phyloP scores from a whole-genome alignment of 2,329 filamentous ascomycete species.

The Aureobasidium namibiae region DNA sequence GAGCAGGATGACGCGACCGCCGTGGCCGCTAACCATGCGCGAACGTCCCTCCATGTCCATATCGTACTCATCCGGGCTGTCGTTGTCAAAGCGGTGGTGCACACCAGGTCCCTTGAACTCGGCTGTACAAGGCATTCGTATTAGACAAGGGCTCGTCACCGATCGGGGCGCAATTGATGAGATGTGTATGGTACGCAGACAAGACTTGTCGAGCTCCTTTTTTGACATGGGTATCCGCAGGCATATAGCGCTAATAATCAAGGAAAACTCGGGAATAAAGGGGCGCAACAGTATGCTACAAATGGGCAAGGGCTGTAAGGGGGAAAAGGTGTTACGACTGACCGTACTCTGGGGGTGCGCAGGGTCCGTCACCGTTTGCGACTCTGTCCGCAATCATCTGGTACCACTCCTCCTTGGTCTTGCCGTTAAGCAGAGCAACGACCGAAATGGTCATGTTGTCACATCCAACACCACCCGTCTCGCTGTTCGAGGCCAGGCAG shows the following conservation, averaged over 20 bases:
- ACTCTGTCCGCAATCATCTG: conserved; percentile 90
- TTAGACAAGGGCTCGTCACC: conserved; percentile 10
- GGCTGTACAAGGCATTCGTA: conserved; percentile 27
- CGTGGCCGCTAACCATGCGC: conserved; percentile 59
- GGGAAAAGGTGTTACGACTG: conserved; percentile 48
- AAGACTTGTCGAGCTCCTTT: conserved; percentile 3
- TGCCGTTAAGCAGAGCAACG: conserved; percentile 80
- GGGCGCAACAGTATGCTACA: background rate
- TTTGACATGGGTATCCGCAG: conserved; percentile 10
- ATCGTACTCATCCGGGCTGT: conserved; percentile 55
- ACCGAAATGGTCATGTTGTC: conserved; percentile 99
- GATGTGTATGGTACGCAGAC: conserved; percentile 2
- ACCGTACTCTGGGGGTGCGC: conserved; percentile 98
- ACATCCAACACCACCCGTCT: conserved; percentile 94
- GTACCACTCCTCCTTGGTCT: conserved; percentile 97
- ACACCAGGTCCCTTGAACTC: conserved; percentile 44
- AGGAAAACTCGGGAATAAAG: background rate
- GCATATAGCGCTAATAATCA: conserved; percentile 12
- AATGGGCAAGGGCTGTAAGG: background rate
- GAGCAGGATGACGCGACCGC: conserved; percentile 83
- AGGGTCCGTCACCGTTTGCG: conserved; percentile 92
- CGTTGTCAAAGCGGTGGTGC: conserved; percentile 40
- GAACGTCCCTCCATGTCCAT: conserved; percentile 63
- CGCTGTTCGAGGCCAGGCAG: conserved; percentile 93
- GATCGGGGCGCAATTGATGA: background rate